These are phyloP conservation scores for Psilocybe tampanensis DNA, from an alignment of 768 basidiomycete genomes.

Conservation along the genomic window DNA sequence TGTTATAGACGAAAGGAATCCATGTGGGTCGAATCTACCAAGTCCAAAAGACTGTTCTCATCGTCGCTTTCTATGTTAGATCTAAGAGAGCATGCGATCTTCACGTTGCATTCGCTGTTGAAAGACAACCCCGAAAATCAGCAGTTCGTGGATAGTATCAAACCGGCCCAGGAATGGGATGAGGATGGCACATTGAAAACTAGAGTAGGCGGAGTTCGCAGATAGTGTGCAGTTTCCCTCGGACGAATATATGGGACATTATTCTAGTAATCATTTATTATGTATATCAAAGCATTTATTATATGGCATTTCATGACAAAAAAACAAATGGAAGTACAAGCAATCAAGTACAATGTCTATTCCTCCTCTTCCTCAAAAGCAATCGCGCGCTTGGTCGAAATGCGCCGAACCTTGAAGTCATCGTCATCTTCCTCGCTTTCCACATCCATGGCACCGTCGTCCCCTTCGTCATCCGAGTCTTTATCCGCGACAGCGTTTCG, in stretches of 20 bases:
- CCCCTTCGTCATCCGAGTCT: constrained; percentile 37
- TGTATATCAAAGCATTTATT: constrained; percentile 1
- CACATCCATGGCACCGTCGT: constrained; percentile 64
- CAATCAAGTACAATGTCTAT: not conserved
- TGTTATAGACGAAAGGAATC: constrained; percentile 88
- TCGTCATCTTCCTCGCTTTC: constrained; percentile 78
- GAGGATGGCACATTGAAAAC: constrained; percentile 54
- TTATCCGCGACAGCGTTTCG: constrained; percentile 27
- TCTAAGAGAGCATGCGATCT: constrained; percentile 89
- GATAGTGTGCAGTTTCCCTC: constrained; percentile 18
- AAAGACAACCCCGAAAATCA: constrained; percentile 81
- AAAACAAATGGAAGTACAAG: constrained; percentile 8
- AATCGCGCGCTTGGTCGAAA: constrained; percentile 55
- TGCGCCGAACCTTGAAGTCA: constrained; percentile 65
- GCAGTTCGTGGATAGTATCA: constrained; percentile 71
- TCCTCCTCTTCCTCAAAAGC: constrained; percentile 64
- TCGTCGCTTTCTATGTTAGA: constrained; percentile 45
- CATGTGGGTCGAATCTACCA: constrained; percentile 82
- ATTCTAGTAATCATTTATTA: not conserved
- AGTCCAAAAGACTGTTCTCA: constrained; percentile 15
- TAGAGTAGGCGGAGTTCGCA: constrained; percentile 34
- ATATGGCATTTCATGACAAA: not conserved
- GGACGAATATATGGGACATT: not conserved
- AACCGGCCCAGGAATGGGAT: constrained; percentile 62
- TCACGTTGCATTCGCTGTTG: constrained; percentile 80